Conservation (phyloP, 768 basidiomycete species). For the Strobilomyces echinocephalus region DNA sequence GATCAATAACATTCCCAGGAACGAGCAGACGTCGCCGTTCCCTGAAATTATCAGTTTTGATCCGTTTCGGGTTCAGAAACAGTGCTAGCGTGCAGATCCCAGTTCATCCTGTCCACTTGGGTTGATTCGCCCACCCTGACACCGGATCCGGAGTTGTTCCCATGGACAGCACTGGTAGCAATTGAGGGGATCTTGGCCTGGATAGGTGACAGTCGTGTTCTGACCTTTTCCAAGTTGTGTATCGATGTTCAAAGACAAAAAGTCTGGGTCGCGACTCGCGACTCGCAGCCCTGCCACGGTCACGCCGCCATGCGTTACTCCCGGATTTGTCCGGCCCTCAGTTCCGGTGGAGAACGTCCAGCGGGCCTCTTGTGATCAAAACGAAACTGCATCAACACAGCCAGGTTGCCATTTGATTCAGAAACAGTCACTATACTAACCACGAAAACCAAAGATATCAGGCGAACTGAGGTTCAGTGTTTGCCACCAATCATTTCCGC, state of each 20-base stretch:
- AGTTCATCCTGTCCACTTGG: background rate
- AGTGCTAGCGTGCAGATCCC: background rate
- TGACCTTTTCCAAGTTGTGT: no score
- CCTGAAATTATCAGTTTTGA: constrained; percentile 9
- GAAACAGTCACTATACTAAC: background rate
- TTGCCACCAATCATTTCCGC: background rate
- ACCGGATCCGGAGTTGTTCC: background rate
- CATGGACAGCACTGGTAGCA: no score
- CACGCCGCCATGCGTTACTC: no score
- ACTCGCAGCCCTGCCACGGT: no score
- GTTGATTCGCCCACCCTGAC: background rate
- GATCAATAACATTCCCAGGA: constrained; percentile 13
- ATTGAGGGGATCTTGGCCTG: background rate
- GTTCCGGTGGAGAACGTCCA: no score
- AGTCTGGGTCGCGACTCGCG: no score
- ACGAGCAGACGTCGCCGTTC: background rate
- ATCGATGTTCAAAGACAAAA: no score
- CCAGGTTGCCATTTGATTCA: background rate
- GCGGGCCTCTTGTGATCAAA: background rate
- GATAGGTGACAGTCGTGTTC: no score
- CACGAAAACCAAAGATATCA: background rate
- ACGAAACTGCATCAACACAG: background rate
- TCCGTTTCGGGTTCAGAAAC: constrained; percentile 11
- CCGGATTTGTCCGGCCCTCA: no score
- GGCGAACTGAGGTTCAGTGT: background rate